phyloP scores from a whole-genome alignment of 192 early-diverging fungal genomes.

The Tieghemiomyces parasiticus region DNA sequence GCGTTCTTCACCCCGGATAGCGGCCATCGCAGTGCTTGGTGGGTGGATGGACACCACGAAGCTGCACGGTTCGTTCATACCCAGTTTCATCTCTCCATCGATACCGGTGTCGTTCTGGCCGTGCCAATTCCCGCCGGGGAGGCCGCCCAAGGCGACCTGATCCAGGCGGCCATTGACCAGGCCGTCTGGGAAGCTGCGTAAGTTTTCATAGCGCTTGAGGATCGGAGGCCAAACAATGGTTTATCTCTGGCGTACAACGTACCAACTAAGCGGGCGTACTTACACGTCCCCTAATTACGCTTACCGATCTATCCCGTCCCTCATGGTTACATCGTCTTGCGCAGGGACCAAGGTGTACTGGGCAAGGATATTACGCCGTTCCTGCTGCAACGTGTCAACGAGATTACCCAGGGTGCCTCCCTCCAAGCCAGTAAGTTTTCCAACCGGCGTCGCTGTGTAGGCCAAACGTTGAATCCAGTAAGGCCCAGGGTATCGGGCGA shows the following conservation, averaged over 20 bases:
- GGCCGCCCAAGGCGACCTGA: constrained; percentile 36
- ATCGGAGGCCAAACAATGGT: too few species aligned
- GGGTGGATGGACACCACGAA: constrained; percentile 20
- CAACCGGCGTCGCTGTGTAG: neutral
- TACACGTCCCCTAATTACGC: too few species aligned
- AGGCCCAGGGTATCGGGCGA: neutral
- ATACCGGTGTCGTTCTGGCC: constrained; percentile 71
- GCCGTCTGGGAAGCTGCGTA: constrained; percentile 60
- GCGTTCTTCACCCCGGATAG: constrained; percentile 78
- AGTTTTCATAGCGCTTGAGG: too few species aligned
- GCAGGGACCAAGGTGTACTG: constrained; percentile 35
- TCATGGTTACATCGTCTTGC: neutral
- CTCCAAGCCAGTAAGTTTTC: constrained; percentile 49
- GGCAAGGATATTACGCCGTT: constrained; percentile 93
- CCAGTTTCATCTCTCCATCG: constrained; percentile 42
- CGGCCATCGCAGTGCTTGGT: constrained; percentile 33
- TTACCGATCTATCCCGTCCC: neutral
- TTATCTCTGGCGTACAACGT: too few species aligned
- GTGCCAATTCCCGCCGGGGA: constrained; percentile 71
- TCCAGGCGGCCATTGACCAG: constrained; percentile 54
- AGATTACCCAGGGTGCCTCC: constrained; percentile 73
- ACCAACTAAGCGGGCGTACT: too few species aligned
- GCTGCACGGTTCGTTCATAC: constrained; percentile 30
- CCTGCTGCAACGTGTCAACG: constrained; percentile 67
- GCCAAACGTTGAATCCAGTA: constrained; percentile 11